Evolutionary conservation across 257 asterid species (phyloP).

Genomic region (Solanum appendiculatum): DNA sequence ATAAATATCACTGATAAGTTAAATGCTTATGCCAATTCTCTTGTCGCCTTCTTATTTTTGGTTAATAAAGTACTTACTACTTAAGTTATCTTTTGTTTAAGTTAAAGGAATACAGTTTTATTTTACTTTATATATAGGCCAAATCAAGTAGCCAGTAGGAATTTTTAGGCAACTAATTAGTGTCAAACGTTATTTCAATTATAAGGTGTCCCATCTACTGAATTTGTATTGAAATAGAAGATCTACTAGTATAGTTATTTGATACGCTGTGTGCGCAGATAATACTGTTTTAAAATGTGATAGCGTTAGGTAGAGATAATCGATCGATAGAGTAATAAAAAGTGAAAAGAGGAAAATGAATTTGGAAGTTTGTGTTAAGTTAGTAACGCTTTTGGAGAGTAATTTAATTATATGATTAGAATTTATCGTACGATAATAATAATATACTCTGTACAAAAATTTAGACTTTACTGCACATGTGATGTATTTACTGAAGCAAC

Average conservation of each 20-base stretch:
- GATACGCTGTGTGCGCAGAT: too few relatives aligned
- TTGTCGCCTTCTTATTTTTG: not conserved
- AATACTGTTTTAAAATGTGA: not conserved
- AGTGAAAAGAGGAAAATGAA: not conserved
- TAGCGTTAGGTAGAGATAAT: not conserved
- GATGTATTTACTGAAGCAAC: not conserved
- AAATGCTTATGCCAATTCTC: not conserved
- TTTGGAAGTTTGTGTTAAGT: too few relatives aligned
- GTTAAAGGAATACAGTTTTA: not conserved
- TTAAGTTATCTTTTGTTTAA: not conserved
- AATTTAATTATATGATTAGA: too few relatives aligned
- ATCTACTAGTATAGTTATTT: not conserved
- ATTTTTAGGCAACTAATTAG: not conserved
- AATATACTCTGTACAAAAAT: not conserved
- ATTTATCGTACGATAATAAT: not conserved
- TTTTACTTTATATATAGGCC: not conserved
- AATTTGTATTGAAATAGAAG: not conserved
- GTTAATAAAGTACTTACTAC: not conserved
- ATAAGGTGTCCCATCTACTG: not conserved
- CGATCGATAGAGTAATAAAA: not conserved
- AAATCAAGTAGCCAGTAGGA: not conserved
- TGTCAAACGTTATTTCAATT: not conserved
- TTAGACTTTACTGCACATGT: not conserved
- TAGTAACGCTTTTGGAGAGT: too few relatives aligned
- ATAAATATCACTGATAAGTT: constrained; percentile 1